These are phyloP conservation scores for Cercospora nicotianae DNA, from an alignment of 2,329 filamentous ascomycete species.

Conservation along the genomic window DNA sequence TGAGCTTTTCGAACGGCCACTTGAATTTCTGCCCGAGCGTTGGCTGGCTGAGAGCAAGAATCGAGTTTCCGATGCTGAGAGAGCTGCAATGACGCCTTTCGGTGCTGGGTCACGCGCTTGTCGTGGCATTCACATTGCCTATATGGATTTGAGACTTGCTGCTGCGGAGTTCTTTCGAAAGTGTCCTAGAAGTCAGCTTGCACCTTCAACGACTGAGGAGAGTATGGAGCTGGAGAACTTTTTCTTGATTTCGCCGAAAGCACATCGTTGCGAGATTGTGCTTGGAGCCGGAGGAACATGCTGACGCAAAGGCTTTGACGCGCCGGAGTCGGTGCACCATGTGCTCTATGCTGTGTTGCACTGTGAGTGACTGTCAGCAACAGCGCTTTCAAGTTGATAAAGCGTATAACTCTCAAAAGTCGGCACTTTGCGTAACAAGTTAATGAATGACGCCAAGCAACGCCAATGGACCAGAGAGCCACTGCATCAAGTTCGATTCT, in stretches of 20 bases:
- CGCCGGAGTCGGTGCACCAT: too few species aligned
- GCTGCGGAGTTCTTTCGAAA: conserved; percentile 34
- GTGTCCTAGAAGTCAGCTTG: conserved; percentile 27
- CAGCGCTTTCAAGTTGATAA: too few species aligned
- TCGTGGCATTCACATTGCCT: conserved; percentile 37
- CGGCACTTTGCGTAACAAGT: too few species aligned
- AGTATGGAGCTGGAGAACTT: conserved; percentile 38
- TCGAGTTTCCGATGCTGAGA: conserved; percentile 23
- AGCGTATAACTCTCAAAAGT: too few species aligned
- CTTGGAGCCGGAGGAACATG: not conserved
- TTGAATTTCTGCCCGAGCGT: conserved; percentile 31
- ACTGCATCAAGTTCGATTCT: too few species aligned
- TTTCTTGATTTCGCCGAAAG: conserved; percentile 36
- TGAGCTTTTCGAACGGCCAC: conserved; percentile 28
- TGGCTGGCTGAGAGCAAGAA: conserved; percentile 24
- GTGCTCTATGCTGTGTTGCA: too few species aligned
- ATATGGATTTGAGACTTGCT: conserved; percentile 35
- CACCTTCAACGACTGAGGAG: conserved; percentile 28
- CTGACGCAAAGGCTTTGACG: too few species aligned
- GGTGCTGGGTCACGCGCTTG: conserved; percentile 34
- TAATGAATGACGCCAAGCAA: too few species aligned
- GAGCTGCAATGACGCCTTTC: conserved; percentile 33
- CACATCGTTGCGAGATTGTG: conserved; percentile 34
- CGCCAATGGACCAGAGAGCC: too few species aligned
- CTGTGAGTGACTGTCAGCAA: too few species aligned